These are phyloP conservation scores for Pleurotus eryngii DNA, from an alignment of 768 basidiomycete genomes.

Conservation along the genomic window DNA sequence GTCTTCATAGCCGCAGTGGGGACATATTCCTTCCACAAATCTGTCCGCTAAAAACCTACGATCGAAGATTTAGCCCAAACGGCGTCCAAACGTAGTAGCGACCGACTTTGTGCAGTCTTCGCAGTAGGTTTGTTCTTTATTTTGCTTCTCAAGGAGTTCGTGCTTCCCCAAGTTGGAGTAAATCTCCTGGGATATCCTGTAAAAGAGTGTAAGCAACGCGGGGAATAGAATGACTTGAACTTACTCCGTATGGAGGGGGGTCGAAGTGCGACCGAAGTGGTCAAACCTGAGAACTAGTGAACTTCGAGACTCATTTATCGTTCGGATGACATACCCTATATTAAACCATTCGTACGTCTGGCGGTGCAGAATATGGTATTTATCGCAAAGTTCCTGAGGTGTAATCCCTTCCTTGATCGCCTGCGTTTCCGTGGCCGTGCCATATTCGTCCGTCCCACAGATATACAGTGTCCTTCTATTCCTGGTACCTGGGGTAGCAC, in stretches of 20 bases:
- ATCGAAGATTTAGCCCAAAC: neutral
- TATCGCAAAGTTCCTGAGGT: slow-evolving; percentile 81
- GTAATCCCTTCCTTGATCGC: slow-evolving; percentile 85
- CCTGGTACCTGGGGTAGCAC: slow-evolving; percentile 47
- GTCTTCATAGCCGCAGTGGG: slow-evolving; percentile 91
- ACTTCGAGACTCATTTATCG: no score
- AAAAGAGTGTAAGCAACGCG: neutral
- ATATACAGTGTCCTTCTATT: slow-evolving; percentile 91
- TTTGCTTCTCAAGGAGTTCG: slow-evolving; percentile 72
- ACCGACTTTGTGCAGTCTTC: slow-evolving; percentile 82
- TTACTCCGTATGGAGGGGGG: slow-evolving; percentile 84
- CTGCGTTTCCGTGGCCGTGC: slow-evolving; percentile 99
- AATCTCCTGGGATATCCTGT: slow-evolving; percentile 86
- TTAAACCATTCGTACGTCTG: slow-evolving; percentile 99
- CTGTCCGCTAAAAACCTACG: slow-evolving; percentile 91
- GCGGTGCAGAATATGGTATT: slow-evolving; percentile 84
- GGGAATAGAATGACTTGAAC: slow-evolving; percentile 15
- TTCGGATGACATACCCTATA: slow-evolving; percentile 55
- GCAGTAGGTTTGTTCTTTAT: slow-evolving; percentile 93
- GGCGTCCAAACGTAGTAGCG: no score
- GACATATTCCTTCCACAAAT: slow-evolving; percentile 97
- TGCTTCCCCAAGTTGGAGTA: slow-evolving; percentile 83
- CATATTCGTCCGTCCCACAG: slow-evolving; percentile 99
- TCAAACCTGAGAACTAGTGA: slow-evolving; percentile 63
- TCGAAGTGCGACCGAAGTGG: slow-evolving; percentile 93